Evolutionary conservation across 768 basidiomycete species (phyloP).

Genomic region (Mycena metata): DNA sequence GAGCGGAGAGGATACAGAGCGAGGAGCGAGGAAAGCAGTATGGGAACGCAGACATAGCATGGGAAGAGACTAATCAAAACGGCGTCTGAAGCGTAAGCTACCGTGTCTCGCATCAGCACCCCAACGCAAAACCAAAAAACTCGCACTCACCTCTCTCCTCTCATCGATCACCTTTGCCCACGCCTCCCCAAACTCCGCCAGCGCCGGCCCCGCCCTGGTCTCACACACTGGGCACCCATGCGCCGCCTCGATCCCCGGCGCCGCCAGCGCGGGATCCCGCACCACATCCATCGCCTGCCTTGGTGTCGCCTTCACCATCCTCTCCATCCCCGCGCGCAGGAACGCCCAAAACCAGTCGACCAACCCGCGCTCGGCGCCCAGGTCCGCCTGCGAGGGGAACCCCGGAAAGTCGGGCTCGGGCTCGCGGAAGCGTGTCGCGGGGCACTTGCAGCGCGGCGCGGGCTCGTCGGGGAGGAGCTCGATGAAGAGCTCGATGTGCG

Average conservation of each 20-base stretch:
- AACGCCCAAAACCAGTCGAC: conserved; percentile 1
- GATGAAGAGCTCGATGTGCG: conserved; percentile 1
- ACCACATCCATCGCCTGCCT: background rate
- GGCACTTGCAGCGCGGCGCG: too few species aligned
- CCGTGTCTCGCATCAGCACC: background rate
- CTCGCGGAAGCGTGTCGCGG: background rate
- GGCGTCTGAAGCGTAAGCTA: background rate
- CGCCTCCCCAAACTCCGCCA: conserved; percentile 3
- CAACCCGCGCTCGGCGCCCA: conserved; percentile 3
- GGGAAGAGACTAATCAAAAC: conserved; percentile 3
- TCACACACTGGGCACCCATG: conserved; percentile 3
- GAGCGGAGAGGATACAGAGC: background rate
- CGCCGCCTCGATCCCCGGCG: background rate
- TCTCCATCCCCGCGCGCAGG: background rate
- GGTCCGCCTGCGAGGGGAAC: conserved; percentile 5
- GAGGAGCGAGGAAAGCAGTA: background rate
- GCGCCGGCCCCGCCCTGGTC: conserved; percentile 11
- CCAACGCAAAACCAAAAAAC: background rate
- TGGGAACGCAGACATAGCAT: background rate
- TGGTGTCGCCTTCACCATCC: background rate
- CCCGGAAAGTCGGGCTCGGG: conserved; percentile 1
- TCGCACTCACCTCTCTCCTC: background rate
- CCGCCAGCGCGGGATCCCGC: too few species aligned
- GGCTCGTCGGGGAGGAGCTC: background rate
- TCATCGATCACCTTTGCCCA: background rate